Base-by-base conservation (phyloP, 768 basidiomycete genomes). In the Tulasnella sp. region DNA sequence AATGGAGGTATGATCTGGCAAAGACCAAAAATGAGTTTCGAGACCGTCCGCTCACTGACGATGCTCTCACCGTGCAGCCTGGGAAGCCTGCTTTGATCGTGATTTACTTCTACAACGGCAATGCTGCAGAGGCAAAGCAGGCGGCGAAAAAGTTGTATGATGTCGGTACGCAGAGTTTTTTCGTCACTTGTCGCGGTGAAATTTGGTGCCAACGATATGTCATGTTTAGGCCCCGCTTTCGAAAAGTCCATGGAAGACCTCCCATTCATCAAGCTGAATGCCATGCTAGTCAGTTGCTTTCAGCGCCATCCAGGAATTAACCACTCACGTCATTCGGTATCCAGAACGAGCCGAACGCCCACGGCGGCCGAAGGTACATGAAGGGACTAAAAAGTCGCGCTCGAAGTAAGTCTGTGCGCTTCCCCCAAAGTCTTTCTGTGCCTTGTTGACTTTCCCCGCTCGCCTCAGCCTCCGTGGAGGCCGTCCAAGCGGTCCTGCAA, bases 41-140 rank as follows among this genome's bases (percentile, higher is more conserved):
- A n/a, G 38, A 31, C 21, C 7, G 38, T 8, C n/a, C 10, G 16
- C 5, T 46, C 19, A 27, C 73, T 74, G 21, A 74, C 39, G 14
- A 18, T 74, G 18, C 21, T 19, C 14, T 27, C 21, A 5, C 14
- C 7, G 38, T 74, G 2, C 6, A 74, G 44, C 73, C 62, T 34
- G 62, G 31, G 7, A 31, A 42, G 12, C 73, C 39, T 7, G 42
- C n/a, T 24, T 31, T 74, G 38, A 74, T 74, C n/a, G 44, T 42
- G 38, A 74, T 40, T 12, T 74, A 74, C 71, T 72, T 73, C 78
- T 48, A 79, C 36, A 79, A 79, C 73, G 78, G 71, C 16, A 34
- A 42, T 31, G 21, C 62, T 21, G 39, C 24, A 8, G 71, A 72
- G 34, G 78, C 40, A 9, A 74, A 34, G 46, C 38, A 31, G 31